These are phyloP conservation scores for Juglanconis sp. DNA, from an alignment of 2,329 filamentous ascomycete genomes.

Conservation along the genomic window DNA sequence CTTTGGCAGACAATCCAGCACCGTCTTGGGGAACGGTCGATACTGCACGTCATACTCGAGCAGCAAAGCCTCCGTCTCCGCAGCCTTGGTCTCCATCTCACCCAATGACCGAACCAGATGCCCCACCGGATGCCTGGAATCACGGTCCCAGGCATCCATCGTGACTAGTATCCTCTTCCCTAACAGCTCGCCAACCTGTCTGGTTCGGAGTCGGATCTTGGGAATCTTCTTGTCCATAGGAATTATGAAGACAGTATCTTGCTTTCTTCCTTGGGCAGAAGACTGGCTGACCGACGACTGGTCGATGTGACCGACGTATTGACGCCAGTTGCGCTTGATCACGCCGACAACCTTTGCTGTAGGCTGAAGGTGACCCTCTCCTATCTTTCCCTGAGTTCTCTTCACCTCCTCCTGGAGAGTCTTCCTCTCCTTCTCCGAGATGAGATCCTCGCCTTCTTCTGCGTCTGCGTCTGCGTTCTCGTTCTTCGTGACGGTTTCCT, in stretches of 20 bases:
- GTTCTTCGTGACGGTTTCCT: slow-evolving; percentile 86
- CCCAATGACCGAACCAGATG: slow-evolving; percentile 93
- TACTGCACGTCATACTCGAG: slow-evolving; percentile 98
- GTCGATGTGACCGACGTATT: slow-evolving; percentile 95
- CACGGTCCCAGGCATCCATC: slow-evolving; percentile 92
- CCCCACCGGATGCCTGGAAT: slow-evolving; percentile 86
- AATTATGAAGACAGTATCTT: slow-evolving; percentile 90
- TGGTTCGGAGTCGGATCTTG: slow-evolving; percentile 88
- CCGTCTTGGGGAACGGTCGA: slow-evolving; percentile 91
- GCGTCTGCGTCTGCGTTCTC: slow-evolving; percentile 87
- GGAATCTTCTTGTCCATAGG: slow-evolving; percentile 98
- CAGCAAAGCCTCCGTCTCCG: slow-evolving; percentile 90
- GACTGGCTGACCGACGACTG: slow-evolving; percentile 75
- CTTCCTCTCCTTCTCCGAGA: slow-evolving; percentile 82
- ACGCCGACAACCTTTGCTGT: slow-evolving; percentile 90
- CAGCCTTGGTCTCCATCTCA: slow-evolving; percentile 93
- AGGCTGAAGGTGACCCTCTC: slow-evolving; percentile 78
- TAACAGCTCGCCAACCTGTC: slow-evolving; percentile 82
- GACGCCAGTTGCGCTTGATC: slow-evolving; percentile 94
- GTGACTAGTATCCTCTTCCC: slow-evolving; percentile 90
- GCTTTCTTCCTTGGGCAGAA: slow-evolving; percentile 72
- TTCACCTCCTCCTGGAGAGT: slow-evolving; percentile 90
- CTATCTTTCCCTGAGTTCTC: slow-evolving; percentile 72
- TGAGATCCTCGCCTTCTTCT: slow-evolving; percentile 71
- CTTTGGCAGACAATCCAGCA: slow-evolving; percentile 84